Evolutionary conservation across 2,329 filamentous ascomycete genomes (phyloP).

Genomic region (Cyphellophora attinorum): DNA sequence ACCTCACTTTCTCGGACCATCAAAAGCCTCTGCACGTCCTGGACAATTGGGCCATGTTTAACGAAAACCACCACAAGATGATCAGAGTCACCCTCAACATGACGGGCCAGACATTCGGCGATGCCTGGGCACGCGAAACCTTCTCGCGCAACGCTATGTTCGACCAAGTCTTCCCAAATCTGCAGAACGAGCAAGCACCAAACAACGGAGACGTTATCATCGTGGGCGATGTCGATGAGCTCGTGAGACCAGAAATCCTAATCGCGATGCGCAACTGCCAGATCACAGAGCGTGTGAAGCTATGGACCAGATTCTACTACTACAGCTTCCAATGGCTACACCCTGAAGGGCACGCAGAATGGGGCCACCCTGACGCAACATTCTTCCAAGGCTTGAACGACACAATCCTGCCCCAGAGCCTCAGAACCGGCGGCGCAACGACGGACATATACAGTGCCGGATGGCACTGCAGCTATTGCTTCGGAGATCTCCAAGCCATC

Average conservation of each 20-base stretch:
- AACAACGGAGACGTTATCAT: conserved; percentile 45
- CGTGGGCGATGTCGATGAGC: conserved; percentile 53
- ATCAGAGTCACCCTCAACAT: conserved; percentile 46
- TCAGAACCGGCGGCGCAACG: conserved; percentile 30
- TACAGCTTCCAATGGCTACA: conserved; percentile 49
- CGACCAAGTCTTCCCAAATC: conserved; percentile 43
- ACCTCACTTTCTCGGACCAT: conserved; percentile 48
- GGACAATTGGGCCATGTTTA: conserved; percentile 44
- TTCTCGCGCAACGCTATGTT: conserved; percentile 49
- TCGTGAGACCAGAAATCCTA: conserved; percentile 43
- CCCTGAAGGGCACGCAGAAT: conserved; percentile 29
- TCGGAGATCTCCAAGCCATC: conserved; percentile 46
- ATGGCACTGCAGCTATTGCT: conserved; percentile 57
- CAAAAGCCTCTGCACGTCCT: conserved; percentile 46
- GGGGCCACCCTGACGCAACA: conserved; percentile 53
- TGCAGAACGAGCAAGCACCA: conserved; percentile 34
- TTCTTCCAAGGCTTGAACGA: conserved; percentile 36
- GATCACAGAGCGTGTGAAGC: conserved; percentile 44
- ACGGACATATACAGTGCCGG: conserved; percentile 37
- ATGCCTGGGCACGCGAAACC: conserved; percentile 43
- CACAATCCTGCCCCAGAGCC: conserved; percentile 45
- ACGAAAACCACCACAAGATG: conserved; percentile 48
- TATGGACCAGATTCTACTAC: conserved; percentile 46
- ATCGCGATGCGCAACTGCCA: conserved; percentile 40
- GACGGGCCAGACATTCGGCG: conserved; percentile 7